Conservation (phyloP, 2,329 filamentous ascomycete genomes). For the Cercospora citrullina region DNA sequence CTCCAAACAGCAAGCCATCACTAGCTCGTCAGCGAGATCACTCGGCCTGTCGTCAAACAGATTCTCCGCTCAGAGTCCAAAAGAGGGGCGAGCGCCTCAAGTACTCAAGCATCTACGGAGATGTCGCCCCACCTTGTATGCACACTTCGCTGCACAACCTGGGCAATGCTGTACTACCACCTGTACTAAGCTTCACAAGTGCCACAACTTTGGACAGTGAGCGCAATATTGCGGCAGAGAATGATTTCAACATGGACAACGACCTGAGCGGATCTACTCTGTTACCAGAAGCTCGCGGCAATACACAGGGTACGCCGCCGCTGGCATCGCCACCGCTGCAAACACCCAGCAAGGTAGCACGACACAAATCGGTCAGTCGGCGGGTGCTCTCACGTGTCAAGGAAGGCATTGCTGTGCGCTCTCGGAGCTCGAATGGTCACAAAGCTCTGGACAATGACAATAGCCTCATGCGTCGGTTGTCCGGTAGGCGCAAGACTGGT, state of each 20-base stretch:
- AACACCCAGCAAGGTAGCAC: constrained; percentile 24
- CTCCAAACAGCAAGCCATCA: constrained; percentile 36
- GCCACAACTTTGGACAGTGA: constrained; percentile 17
- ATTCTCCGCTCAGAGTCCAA: constrained; percentile 38
- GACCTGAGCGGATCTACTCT: constrained; percentile 24
- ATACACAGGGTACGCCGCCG: neutral
- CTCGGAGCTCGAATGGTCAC: constrained; percentile 33
- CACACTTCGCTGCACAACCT: constrained; percentile 11
- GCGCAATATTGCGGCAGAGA: neutral
- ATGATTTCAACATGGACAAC: neutral
- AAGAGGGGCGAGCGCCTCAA: constrained; percentile 41
- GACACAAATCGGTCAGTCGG: constrained; percentile 39
- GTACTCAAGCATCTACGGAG: constrained; percentile 25
- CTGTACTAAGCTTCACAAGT: constrained; percentile 19
- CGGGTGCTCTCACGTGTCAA: constrained; percentile 41
- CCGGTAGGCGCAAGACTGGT: constrained; percentile 32
- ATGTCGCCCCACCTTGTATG: constrained; percentile 33
- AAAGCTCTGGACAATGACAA: constrained; percentile 32
- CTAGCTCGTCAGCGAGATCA: constrained; percentile 37
- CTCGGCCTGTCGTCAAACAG: constrained; percentile 33
- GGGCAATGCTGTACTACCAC: neutral
- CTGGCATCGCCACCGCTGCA: constrained; percentile 13
- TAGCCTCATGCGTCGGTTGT: constrained; percentile 35
- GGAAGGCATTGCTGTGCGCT: constrained; percentile 35
- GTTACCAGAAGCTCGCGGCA: constrained; percentile 1